Conservation (phyloP, 495 filamentous ascomycete species). For the Clavariopsis aquatica region DNA sequence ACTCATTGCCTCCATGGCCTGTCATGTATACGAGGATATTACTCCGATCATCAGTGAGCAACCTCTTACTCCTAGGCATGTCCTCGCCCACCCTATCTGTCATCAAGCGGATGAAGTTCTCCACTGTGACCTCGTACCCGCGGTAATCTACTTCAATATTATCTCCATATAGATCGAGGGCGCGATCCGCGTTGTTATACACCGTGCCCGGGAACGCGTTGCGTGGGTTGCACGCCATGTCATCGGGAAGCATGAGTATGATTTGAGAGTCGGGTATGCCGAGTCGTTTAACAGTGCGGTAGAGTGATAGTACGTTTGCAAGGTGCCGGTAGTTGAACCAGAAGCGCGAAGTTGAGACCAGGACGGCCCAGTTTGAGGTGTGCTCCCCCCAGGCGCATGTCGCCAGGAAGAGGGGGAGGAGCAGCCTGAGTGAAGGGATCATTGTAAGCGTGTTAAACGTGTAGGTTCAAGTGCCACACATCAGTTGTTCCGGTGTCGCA, state of each 20-base stretch:
- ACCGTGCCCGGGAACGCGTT: slow-evolving; percentile 97
- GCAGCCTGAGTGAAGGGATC: slow-evolving; percentile 32
- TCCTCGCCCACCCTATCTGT: slow-evolving; percentile 92
- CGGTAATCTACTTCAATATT: slow-evolving; percentile 99
- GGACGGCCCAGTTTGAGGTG: slow-evolving; percentile 97
- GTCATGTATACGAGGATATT: slow-evolving; percentile 99
- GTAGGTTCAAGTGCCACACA: background rate
- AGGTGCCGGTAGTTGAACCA: slow-evolving; percentile 99
- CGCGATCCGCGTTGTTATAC: slow-evolving; percentile 96
- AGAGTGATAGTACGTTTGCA: slow-evolving; percentile 95
- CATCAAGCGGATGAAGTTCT: slow-evolving; percentile 94
- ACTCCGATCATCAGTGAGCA: slow-evolving; percentile 88
- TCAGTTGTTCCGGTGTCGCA: background rate
- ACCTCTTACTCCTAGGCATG: slow-evolving; percentile 87
- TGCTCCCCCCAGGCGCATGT: slow-evolving; percentile 66
- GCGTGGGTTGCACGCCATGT: slow-evolving; percentile 98
- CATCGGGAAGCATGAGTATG: slow-evolving; percentile 98
- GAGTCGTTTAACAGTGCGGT: slow-evolving; percentile 96
- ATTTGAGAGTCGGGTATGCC: slow-evolving; percentile 99
- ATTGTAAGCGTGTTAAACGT: slow-evolving; percentile 1
- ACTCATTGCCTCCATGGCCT: slow-evolving; percentile 97
- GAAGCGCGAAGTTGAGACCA: slow-evolving; percentile 97
- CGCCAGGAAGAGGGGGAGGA: slow-evolving; percentile 52
- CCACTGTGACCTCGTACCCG: slow-evolving; percentile 97
- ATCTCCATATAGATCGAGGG: slow-evolving; percentile 93